A percentile compares a stretch with the other conserved stretches of the same genome.
Evolutionary conservation across 805 yeast species (phyloP).

Genomic region (Candida taoyuanica): DNA sequence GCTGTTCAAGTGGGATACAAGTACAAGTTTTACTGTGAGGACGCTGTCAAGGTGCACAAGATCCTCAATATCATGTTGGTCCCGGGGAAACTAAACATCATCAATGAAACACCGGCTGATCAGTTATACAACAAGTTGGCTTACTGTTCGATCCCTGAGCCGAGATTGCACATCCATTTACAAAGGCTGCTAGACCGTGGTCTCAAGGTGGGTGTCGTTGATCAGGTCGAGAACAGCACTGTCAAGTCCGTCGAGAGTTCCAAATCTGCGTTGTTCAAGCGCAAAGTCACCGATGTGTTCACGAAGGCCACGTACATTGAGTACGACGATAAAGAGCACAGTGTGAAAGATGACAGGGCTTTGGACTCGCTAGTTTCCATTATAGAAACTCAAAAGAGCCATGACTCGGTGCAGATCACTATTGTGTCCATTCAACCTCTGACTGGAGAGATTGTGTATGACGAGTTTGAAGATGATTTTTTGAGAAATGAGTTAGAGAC

Average conservation of each 20-base stretch:
- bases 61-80: constrained; percentile 66
- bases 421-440: constrained; percentile 64
- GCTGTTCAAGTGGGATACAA: constrained; percentile 91
- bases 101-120: constrained; percentile 48
- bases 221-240: constrained; percentile 79
- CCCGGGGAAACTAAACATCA: constrained; percentile 59
- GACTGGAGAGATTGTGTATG: constrained; percentile 74
- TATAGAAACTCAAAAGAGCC: constrained; percentile 24
- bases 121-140: constrained; percentile 56
- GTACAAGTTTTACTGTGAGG: constrained; percentile 80
- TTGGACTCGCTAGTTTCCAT: constrained; percentile 47
- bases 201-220: constrained; percentile 79
- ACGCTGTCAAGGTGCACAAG: constrained; percentile 67
- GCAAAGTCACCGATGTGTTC: constrained; percentile 66
- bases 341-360: constrained; percentile 26
- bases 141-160: constrained; percentile 81
- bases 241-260: constrained; percentile 49
- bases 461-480: constrained; percentile 58
- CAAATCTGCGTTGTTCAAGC: constrained; percentile 54
- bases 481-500: constrained; percentile 66
- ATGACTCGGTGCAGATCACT: constrained; percentile 26
- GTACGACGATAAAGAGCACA: constrained; percentile 35
- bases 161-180: constrained; percentile 67
- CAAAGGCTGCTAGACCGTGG: constrained; percentile 70
- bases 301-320: constrained; percentile 84